phyloP scores from a whole-genome alignment of 805 yeast species.

The Candida suzukii region DNA sequence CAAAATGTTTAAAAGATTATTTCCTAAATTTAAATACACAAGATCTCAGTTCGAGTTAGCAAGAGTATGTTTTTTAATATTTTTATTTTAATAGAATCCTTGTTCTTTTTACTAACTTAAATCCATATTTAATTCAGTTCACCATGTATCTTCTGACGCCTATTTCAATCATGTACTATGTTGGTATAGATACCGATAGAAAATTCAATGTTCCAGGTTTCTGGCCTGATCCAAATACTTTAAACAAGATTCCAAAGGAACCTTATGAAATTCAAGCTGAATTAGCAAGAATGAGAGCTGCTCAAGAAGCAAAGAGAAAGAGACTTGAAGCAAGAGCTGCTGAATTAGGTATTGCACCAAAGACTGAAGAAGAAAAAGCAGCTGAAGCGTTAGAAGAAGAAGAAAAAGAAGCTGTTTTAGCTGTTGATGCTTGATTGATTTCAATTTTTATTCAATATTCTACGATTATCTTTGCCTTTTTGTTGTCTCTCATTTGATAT shows the following conservation, averaged over 20 bases:
- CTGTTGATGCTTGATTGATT: not conserved
- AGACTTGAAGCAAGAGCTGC: constrained; percentile 65
- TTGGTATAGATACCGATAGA: constrained; percentile 83
- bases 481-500: too few species aligned
- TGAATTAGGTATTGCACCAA: constrained; percentile 57
- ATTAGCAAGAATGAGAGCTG: constrained; percentile 77
- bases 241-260: constrained; percentile 88
- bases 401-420: not conserved
- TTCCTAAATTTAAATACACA: constrained; percentile 21
- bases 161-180: constrained; percentile 85
- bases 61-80: constrained; percentile 26
- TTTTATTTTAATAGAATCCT: not conserved
- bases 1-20: constrained; percentile 6
- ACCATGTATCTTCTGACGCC: constrained; percentile 84
- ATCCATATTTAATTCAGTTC: constrained; percentile 35
- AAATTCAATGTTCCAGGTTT: constrained; percentile 89
- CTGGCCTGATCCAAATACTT: constrained; percentile 94
- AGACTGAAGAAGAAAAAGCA: constrained; percentile 30
- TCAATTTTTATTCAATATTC: too few species aligned
- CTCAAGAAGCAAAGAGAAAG: constrained; percentile 63
- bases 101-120: not conserved
- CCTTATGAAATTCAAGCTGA: constrained; percentile 89
- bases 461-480: too few species aligned
- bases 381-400: constrained; percentile 6
- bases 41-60: constrained; percentile 50